Base-by-base conservation (phyloP, 768 basidiomycete genomes). In the Stropharia rugosoannulata region DNA sequence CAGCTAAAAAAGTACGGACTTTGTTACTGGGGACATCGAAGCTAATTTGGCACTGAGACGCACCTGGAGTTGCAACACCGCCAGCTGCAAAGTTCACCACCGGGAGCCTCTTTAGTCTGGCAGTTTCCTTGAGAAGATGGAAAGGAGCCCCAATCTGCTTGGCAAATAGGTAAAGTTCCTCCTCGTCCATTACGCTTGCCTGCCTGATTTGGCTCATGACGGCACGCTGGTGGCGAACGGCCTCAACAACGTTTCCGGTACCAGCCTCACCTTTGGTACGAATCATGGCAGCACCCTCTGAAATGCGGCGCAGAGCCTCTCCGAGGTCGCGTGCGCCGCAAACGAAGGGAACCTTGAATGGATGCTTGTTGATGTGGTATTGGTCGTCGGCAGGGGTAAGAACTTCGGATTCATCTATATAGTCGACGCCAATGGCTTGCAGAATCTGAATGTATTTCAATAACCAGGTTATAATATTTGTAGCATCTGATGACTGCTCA, bases 21-120 rank as follows among this genome's bases (percentile, higher is more conserved):
- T 57, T 60, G 42, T 25, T 13, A 32, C 29, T 49, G 16, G 16
- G 4, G 16, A 48, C 10, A 11, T 15, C 19, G 10, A 40, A 18
- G 29, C 42, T 12, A 4, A 25, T 29, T 52, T 2, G 27, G 38
- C 39, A 16, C 15, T 29, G 59, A 54, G 27, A 27, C 77, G 46
- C 66, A 91, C 92, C 93, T 47, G 94, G 94, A 9, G 93, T 95
- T 45, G 93, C 92, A 49, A 95, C 82, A 51, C 95, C 95, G 54
- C 95, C 95, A 53, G 95, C 96, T 13, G 95, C 95, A 71, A 99
- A 98, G 72, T 91, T 95, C 58, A 98, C 97, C 18, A 97, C 95
- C 0, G 97, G 95, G 41, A 99, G 80, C 44, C 89, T 83, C 75
- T 95, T 95, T 61, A 95, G 74, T 40, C 94, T 80, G n/a, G 95